A percentile compares a stretch with the other conserved stretches of the same genome.
These are phyloP conservation scores for Zizania latifolia DNA, from an alignment of 176 grass and related monocot species.

Conservation along the genomic window DNA sequence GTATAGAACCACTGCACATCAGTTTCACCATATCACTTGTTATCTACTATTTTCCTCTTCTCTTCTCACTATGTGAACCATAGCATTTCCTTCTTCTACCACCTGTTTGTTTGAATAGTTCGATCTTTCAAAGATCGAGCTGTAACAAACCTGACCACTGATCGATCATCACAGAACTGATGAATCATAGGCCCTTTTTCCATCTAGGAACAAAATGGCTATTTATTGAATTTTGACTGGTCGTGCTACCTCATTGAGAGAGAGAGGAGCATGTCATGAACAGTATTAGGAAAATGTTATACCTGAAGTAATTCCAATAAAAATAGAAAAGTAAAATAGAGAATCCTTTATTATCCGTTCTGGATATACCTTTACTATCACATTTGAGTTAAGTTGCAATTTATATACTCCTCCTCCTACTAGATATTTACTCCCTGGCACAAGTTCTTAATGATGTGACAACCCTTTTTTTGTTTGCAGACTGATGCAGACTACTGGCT, in stretches of 20 bases:
- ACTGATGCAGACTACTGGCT: slow-evolving; percentile 88
- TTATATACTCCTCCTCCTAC: too few relatives aligned
- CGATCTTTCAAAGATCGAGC: neutral
- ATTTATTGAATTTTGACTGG: neutral
- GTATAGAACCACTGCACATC: neutral
- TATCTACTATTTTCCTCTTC: neutral
- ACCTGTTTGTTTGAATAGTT: neutral
- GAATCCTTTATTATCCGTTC: neutral
- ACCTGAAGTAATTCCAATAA: neutral
- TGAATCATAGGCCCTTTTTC: neutral
- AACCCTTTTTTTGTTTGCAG: slow-evolving; percentile 40
- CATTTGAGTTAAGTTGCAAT: neutral
- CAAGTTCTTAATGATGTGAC: neutral
- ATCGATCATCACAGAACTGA: neutral
- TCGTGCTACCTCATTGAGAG: neutral
- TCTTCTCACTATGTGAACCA: neutral
- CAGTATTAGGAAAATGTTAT: neutral
- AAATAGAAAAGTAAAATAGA: neutral
- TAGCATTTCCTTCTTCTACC: neutral
- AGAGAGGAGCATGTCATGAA: neutral
- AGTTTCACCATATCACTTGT: too few relatives aligned
- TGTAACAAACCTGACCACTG: neutral
- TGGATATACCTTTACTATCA: slow-evolving; percentile 14
- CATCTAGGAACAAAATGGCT: neutral
- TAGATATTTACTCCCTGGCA: neutral